These are phyloP conservation scores for Pleurozium schreberi DNA, from an alignment of 225 moss, liverwort and hornwort genomes.

Conservation along the genomic window DNA sequence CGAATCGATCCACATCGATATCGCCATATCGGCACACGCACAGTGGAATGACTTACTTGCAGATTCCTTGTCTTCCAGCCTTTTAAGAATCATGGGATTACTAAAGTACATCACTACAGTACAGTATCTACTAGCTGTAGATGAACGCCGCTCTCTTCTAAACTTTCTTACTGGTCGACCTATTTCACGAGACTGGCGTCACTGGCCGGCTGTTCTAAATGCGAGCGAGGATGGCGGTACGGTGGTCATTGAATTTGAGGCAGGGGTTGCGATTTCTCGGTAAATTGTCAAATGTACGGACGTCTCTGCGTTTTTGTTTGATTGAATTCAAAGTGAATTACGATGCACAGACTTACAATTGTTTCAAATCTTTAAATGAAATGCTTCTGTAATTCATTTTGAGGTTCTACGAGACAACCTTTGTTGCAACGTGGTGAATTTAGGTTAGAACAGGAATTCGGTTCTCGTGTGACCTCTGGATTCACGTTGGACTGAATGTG, in stretches of 20 bases:
- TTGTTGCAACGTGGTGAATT: background rate
- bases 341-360: background rate
- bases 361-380: background rate
- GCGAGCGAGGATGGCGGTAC: slow-evolving; percentile 2
- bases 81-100: background rate
- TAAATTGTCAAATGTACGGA: slow-evolving; percentile 31
- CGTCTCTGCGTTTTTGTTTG: background rate
- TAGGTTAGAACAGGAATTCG: background rate
- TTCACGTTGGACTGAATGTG: background rate
- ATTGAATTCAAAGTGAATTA: background rate
- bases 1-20: no score
- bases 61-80: background rate
- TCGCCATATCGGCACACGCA: no score
- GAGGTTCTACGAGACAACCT: background rate
- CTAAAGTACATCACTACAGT: background rate
- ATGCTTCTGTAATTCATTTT: background rate
- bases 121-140: no score
- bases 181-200: background rate
- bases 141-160: background rate
- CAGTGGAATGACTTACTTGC: no score
- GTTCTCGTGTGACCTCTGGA: background rate
- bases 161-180: background rate
- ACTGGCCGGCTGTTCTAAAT: no score
- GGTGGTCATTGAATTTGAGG: slow-evolving; percentile 12
- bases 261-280: slow-evolving; percentile 14